A percentile compares a stretch with the other conserved stretches of the same genome.
phyloP scores from a whole-genome alignment of 2,329 filamentous ascomycete genomes.

The Microascus cirrosus region DNA sequence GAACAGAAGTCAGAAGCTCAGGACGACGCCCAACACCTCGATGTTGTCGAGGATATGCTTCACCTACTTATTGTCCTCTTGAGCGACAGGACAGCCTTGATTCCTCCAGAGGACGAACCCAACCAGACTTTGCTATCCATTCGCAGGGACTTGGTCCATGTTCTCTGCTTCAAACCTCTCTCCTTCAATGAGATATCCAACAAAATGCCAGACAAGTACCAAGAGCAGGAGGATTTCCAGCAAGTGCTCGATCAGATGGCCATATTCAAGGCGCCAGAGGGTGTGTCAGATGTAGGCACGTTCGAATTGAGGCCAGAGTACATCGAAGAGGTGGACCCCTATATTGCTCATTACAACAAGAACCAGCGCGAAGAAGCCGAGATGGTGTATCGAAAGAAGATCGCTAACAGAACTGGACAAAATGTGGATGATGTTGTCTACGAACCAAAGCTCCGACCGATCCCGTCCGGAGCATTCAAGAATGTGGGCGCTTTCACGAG shows the following conservation, averaged over 20 bases:
- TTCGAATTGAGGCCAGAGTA: constrained; percentile 86
- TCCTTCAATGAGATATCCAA: constrained; percentile 86
- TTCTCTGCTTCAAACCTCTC: constrained; percentile 90
- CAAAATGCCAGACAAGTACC: constrained; percentile 78
- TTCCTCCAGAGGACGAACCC: constrained; percentile 54
- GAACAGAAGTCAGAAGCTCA: constrained; percentile 60
- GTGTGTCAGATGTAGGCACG: constrained; percentile 81
- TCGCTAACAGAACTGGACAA: constrained; percentile 80
- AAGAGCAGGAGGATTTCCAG: constrained; percentile 82
- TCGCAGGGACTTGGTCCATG: constrained; percentile 82
- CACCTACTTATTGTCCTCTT: constrained; percentile 85
- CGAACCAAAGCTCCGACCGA: constrained; percentile 71
- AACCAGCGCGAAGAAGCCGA: constrained; percentile 96
- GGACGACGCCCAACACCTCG: constrained; percentile 79
- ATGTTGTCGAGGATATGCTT: constrained; percentile 91
- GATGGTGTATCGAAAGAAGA: constrained; percentile 72
- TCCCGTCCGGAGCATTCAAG: constrained; percentile 67
- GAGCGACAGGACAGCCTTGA: constrained; percentile 74
- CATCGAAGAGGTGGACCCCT: constrained; percentile 84
- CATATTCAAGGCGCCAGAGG: constrained; percentile 80
- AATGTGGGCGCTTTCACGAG: constrained; percentile 69
- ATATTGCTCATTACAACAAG: constrained; percentile 90
- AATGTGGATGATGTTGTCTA: constrained; percentile 75
- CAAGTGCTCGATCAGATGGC: constrained; percentile 78
- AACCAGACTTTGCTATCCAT: constrained; percentile 60